phyloP scores from a whole-genome alignment of 192 early-diverging fungal species.

The Podila clonocystis region DNA sequence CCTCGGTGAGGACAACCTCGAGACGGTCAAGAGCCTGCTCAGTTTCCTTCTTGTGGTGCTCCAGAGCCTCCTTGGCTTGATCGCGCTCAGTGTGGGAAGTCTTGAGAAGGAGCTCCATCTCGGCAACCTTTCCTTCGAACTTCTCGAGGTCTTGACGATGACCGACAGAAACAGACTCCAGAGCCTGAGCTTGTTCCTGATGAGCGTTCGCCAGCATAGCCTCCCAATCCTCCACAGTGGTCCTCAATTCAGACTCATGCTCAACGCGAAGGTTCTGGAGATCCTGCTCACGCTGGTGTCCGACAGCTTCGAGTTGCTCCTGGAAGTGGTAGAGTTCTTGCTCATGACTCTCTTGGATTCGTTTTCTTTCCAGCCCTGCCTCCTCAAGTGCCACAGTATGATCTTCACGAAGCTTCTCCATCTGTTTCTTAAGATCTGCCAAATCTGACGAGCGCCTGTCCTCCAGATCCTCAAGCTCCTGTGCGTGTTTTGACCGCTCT shows the following conservation, averaged over 20 bases:
- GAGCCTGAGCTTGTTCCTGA: not conserved
- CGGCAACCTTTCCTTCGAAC: not conserved
- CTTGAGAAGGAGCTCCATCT: conserved; percentile 3
- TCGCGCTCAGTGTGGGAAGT: conserved; percentile 14
- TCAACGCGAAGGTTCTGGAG: not conserved
- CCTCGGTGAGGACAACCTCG: conserved; percentile 29
- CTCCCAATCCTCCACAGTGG: not conserved
- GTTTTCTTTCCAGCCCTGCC: not conserved
- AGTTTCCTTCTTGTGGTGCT: conserved; percentile 42
- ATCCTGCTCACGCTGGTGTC: not conserved
- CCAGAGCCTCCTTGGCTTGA: conserved; percentile 21
- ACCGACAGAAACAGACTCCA: not conserved
- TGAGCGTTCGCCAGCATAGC: not conserved
- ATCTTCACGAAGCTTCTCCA: conserved; percentile 8
- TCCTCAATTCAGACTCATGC: not conserved
- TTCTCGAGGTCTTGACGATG: conserved; percentile 5
- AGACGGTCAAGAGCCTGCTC: conserved; percentile 38
- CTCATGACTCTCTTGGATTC: not conserved
- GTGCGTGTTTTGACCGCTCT: not conserved
- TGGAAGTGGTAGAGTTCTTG: not conserved
- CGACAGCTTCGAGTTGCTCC: not conserved
- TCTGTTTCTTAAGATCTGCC: conserved; percentile 3
- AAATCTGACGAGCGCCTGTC: conserved; percentile 6
- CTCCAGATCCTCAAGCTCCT: conserved; percentile 16
- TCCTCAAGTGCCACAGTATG: conserved; percentile 13